phyloP scores from a whole-genome alignment of 176 grass and related monocot genomes.

The Triticum aestivum region IWGSC_CS_RefSeq_v2.1 NC_057798.1:636788515-636789014 shows the following conservation, averaged over 20 bases:
- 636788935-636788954: background rate
- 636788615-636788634: background rate
- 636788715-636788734: conserved; percentile 1
- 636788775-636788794: background rate
- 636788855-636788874: background rate
- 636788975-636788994: background rate
- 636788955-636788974: background rate
- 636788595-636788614: background rate
- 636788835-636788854: conserved; percentile 23
- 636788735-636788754: conserved; percentile 14
- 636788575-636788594: background rate
- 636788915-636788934: background rate
- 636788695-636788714: background rate
- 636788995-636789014: too few species aligned
- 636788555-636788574: conserved; percentile 5
- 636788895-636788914: conserved; percentile 4
- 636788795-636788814: background rate
- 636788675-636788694: background rate
- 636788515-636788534: background rate
- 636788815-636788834: conserved; percentile 24
- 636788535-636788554: background rate
- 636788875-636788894: background rate
- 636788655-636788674: background rate
- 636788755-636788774: background rate
- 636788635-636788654: background rate